These are phyloP conservation scores for Phytophthora sp. DNA, from an alignment of 352 stramenopile species.

Conservation along the genomic window DNA sequence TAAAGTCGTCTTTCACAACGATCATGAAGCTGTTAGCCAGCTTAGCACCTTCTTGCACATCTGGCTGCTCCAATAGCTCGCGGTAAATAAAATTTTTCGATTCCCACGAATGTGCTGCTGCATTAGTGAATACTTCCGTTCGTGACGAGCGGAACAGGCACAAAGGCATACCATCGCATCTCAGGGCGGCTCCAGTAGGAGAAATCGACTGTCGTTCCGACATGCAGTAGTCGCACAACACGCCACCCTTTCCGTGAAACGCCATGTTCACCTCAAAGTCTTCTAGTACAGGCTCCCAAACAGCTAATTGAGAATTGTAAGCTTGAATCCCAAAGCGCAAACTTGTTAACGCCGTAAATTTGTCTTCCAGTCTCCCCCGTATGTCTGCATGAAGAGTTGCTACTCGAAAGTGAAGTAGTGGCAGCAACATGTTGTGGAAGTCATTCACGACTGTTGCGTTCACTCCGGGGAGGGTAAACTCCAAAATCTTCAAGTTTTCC, in stretches of 20 bases:
- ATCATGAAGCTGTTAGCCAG: slow-evolving; percentile 73
- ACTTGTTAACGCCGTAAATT: slow-evolving; percentile 65
- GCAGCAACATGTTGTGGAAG: slow-evolving; percentile 89
- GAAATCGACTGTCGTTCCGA: slow-evolving; percentile 71
- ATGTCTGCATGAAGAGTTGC: slow-evolving; percentile 72
- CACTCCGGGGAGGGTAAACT: slow-evolving; percentile 77
- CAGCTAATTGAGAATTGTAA: slow-evolving; percentile 87
- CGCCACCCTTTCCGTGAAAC: slow-evolving; percentile 67
- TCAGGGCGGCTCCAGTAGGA: slow-evolving; percentile 54
- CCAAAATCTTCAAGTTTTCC: slow-evolving; percentile 75
- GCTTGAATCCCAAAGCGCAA: slow-evolving; percentile 77
- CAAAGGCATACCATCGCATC: slow-evolving; percentile 72
- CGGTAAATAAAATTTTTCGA: slow-evolving; percentile 88
- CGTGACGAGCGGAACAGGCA: slow-evolving; percentile 75
- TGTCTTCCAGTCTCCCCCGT: slow-evolving; percentile 63
- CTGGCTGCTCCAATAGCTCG: slow-evolving; percentile 64
- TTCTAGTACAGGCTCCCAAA: slow-evolving; percentile 86
- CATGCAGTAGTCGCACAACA: slow-evolving; percentile 83
- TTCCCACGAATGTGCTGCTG: slow-evolving; percentile 69
- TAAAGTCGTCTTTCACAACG: slow-evolving; percentile 82
- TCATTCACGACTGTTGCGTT: slow-evolving; percentile 88
- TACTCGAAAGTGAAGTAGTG: slow-evolving; percentile 78
- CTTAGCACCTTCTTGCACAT: slow-evolving; percentile 62
- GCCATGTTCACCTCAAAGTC: slow-evolving; percentile 85
- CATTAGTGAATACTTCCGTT: slow-evolving; percentile 71